Evolutionary conservation across 2,329 filamentous ascomycete genomes (phyloP).

Genomic region (Samsoniella hepiali): DNA sequence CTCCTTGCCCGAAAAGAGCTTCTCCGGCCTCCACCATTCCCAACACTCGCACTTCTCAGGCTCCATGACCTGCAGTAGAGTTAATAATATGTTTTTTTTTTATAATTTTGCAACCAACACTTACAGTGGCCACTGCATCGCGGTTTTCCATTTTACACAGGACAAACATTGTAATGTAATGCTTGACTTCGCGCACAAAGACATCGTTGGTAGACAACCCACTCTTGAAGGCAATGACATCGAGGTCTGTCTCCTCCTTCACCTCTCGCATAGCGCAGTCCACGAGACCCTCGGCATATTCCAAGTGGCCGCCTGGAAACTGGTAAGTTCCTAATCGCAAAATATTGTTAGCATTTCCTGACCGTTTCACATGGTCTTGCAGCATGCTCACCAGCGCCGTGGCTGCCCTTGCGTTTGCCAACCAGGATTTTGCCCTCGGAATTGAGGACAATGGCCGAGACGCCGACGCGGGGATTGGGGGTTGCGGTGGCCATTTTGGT

Average conservation of each 20-base stretch:
- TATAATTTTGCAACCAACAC: slow-evolving; percentile 19
- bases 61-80: slow-evolving; percentile 37
- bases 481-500: neutral
- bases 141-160: slow-evolving; percentile 48
- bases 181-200: slow-evolving; percentile 57
- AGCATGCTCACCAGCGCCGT: slow-evolving; percentile 43
- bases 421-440: slow-evolving; percentile 43
- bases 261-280: slow-evolving; percentile 64
- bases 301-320: slow-evolving; percentile 73
- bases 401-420: slow-evolving; percentile 46
- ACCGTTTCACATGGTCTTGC: neutral
- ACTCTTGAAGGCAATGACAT: slow-evolving; percentile 50
- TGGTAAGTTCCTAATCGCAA: slow-evolving; percentile 53
- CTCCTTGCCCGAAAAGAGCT: slow-evolving; percentile 35
- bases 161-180: slow-evolving; percentile 74
- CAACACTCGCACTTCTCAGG: slow-evolving; percentile 50
- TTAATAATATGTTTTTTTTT: neutral
- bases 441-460: slow-evolving; percentile 46
- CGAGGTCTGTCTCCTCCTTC: slow-evolving; percentile 66
- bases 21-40: slow-evolving; percentile 46
- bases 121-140: slow-evolving; percentile 50
- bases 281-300: slow-evolving; percentile 61
- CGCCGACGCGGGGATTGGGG: slow-evolving; percentile 38
- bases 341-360: neutral
- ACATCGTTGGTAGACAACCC: slow-evolving; percentile 65